Base-by-base conservation (phyloP, 176 grass and related monocot species). In the Zizania latifolia region DNA sequence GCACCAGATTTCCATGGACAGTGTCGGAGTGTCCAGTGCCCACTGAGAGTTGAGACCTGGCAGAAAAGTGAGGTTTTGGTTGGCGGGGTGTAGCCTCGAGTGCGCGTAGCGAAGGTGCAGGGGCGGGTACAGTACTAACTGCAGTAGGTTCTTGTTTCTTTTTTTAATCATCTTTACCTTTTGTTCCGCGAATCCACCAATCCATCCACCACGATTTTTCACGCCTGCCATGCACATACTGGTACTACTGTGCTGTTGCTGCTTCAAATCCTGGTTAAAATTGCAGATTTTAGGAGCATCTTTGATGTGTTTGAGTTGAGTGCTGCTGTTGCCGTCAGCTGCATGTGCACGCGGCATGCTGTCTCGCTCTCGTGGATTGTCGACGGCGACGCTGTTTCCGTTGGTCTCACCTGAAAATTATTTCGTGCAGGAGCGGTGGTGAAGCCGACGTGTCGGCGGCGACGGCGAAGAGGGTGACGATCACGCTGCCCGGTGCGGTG, bases 401-500 rank as follows among this genome's bases (percentile, higher is more conserved):
- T 4, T 37, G 4, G 53, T 23, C 17, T 69, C 62, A 36, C 72
- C 27, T 30, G 35, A 15, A 23, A 17, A 0, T 11, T 1, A 6
- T 16, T 0, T 17, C n/a, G 2, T 35, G 70, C 86, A 83, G 86
- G 69, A 13, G 4, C 23, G 50, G 39, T 10, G 45, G 33, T 17
- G 22, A 13, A 8, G 79, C 8, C 54, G 78, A 28, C 37, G 83
- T 13, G 8, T 10, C 48, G 34, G 29, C 17, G 17, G 22, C 8
- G 79, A 26, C n/a, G n/a, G n/a, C n/a, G n/a, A n/a, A n/a, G n/a
- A n/a, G n/a, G n/a, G n/a, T n/a, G n/a, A n/a, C 1, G 62, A 56
- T 36, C 54, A 34, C 28, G 56, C 78, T 78, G 53, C 54, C 54
- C 22, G 93, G 75, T 28, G 88, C 88, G 38, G 94, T 90, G 77